Evolutionary conservation across 306 rosid genomes (phyloP), one percentile per base, ranked within the genome.

Genomic region (Spatholobus suberectus): DNA sequence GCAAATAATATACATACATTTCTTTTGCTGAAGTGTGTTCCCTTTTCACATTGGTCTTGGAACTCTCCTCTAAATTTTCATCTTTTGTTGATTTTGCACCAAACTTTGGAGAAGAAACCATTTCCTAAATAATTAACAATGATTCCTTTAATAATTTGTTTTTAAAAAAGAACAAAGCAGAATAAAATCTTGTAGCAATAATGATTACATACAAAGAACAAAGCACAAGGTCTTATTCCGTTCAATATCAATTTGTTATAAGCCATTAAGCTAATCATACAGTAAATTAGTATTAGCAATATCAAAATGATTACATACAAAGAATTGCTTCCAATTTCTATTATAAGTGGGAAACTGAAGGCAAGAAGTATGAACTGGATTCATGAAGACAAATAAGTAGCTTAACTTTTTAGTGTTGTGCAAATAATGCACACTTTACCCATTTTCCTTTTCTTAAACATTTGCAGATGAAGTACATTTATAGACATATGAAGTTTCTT

Each of bases 11-110:
- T 37, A 12, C 70, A 20, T 55, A 93, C 98, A 74, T 89, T n/a
- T n/a, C n/a, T 91, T 88, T 77, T 55, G 86, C 87, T 20, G 90
- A 67, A 49, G 87, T 75, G 46, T 52, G 94, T 83, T 89, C 92
- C 84, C 95, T 89, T 90, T 95, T 95, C 58, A 82, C 82, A 79
- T 41, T 86, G 27, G 89, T 76, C 87, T 84, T 91, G 8, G 93
- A 84, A 72, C 90, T 86, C 86, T 80, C 91, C 85, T 87, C 92
- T 70, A 66, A 32, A 75, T 29, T 66, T 14, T 78, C 89, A 59
- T 84, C 87, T 70, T 92, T 85, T 12, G 76, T 81, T 23, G 80
- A 84, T 85, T 88, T 90, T 49, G 80, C 11, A 59, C 75, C 86
- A n/a, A 88, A 78, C 85, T 89, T 91, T 20, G 85, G 90, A 24